These are phyloP conservation scores for Cyclotella kingstonii DNA, from an alignment of 108 stramenopile species.

Conservation along the genomic window DNA sequence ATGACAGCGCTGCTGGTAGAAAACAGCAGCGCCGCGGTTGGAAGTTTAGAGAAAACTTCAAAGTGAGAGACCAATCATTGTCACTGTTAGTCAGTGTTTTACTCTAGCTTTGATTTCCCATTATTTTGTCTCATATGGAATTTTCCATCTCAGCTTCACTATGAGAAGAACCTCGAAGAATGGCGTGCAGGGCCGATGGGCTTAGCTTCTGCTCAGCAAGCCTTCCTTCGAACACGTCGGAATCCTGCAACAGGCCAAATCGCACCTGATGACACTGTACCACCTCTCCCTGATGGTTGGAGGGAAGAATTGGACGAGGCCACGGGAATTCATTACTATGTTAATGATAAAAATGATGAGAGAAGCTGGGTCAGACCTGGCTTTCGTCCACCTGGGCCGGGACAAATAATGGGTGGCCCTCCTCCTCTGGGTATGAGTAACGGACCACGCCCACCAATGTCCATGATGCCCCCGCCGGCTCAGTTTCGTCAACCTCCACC, in stretches of 20 bases:
- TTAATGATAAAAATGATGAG: slow-evolving; percentile 60
- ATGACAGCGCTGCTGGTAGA: slow-evolving; percentile 84
- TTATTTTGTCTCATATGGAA: background rate
- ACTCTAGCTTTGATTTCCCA: background rate
- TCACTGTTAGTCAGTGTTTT: background rate
- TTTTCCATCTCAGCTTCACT: slow-evolving; percentile 47
- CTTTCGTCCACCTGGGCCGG: slow-evolving; percentile 81
- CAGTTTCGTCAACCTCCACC: slow-evolving; percentile 30
- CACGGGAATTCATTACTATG: slow-evolving; percentile 67
- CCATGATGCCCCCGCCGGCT: slow-evolving; percentile 27
- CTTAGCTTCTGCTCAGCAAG: slow-evolving; percentile 74
- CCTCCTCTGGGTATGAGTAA: slow-evolving; percentile 14
- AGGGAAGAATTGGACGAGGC: slow-evolving; percentile 74
- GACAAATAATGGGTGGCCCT: slow-evolving; percentile 23
- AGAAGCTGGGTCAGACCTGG: slow-evolving; percentile 85
- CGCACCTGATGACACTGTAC: slow-evolving; percentile 51
- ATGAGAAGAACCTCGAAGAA: slow-evolving; percentile 52
- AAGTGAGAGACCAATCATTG: slow-evolving; percentile 5
- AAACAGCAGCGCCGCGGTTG: slow-evolving; percentile 91
- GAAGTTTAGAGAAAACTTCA: slow-evolving; percentile 93
- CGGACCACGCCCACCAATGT: slow-evolving; percentile 1
- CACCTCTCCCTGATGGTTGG: slow-evolving; percentile 86
- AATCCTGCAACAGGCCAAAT: slow-evolving; percentile 36
- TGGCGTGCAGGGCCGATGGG: slow-evolving; percentile 82
- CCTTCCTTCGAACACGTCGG: slow-evolving; percentile 36